Conservation (phyloP, 306 rosid genomes). For the Begonia loranthoides region DNA sequence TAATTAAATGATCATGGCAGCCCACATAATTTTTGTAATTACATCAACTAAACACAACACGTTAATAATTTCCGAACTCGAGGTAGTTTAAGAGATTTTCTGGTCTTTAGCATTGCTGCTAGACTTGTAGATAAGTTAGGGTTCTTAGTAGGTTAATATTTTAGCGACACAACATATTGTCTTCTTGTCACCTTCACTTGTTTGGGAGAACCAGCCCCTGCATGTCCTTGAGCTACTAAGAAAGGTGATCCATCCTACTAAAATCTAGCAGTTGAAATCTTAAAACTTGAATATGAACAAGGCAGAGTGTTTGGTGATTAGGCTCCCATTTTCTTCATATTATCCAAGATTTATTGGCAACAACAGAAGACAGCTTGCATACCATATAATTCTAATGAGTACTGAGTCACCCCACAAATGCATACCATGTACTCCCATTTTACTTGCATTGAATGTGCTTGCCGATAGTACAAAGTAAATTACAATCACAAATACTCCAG, state of each 20-base stretch:
- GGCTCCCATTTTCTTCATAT: slow-evolving; percentile 67
- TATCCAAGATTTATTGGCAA: slow-evolving; percentile 36
- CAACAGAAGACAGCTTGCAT: slow-evolving; percentile 64
- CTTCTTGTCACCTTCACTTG: slow-evolving; percentile 43
- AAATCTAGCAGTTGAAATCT: slow-evolving; percentile 70
- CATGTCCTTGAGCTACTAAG: slow-evolving; percentile 68
- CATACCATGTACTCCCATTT: slow-evolving; percentile 58
- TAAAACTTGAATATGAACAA: slow-evolving; percentile 59
- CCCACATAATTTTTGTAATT: no score
- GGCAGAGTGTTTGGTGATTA: slow-evolving; percentile 70
- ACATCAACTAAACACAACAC: no score
- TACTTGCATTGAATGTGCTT: slow-evolving; percentile 56
- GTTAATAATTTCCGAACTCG: no score
- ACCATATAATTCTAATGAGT: slow-evolving; percentile 91
- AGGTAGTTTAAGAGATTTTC: no score
- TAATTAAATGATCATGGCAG: no score
- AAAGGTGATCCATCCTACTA: slow-evolving; percentile 77
- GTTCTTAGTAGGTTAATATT: no score
- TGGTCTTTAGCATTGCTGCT: no score
- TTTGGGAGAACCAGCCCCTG: slow-evolving; percentile 46
- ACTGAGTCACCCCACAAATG: slow-evolving; percentile 83
- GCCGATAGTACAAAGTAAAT: slow-evolving; percentile 6
- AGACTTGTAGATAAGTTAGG: no score
- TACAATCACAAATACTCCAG: slow-evolving; percentile 6
- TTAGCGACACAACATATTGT: no score